Conservation (phyloP, 352 stramenopile genomes). For the Hyphochytrium catenoides region DNA sequence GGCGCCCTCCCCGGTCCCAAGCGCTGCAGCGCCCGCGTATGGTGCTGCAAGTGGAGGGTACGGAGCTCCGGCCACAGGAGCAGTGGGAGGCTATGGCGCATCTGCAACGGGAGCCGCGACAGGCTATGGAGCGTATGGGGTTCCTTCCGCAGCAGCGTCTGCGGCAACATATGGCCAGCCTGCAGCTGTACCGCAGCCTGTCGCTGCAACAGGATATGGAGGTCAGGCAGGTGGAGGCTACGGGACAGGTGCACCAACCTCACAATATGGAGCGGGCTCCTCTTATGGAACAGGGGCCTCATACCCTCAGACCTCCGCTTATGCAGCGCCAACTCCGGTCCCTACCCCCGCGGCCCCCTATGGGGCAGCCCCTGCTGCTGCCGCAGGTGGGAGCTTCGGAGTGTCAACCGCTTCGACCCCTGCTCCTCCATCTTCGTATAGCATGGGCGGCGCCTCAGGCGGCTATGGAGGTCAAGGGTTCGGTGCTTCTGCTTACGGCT, state of each 20-base stretch:
- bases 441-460: too few relatives aligned
- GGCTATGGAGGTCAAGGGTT: too few relatives aligned
- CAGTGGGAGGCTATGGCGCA: constrained; percentile 6
- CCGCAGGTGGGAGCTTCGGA: neutral
- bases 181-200: too few relatives aligned
- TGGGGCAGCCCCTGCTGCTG: constrained; percentile 1
- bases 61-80: constrained; percentile 9
- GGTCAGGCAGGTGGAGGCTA: too few relatives aligned
- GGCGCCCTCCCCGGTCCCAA: neutral
- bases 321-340: too few relatives aligned
- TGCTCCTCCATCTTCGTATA: neutral
- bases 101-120: constrained; percentile 10
- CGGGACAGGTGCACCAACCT: too few relatives aligned
- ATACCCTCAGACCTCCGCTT: too few relatives aligned
- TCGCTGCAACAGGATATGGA: too few relatives aligned
- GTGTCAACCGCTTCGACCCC: constrained; percentile 1
- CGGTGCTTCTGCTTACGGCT: too few relatives aligned
- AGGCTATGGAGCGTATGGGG: neutral
- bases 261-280: too few relatives aligned
- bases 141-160: neutral
- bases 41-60: constrained; percentile 18
- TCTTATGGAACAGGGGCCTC: too few relatives aligned
- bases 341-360: too few relatives aligned
- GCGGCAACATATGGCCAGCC: neutral
- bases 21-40: constrained; percentile 6